Conservation (phyloP, 176 grass and related monocot genomes). For the Miscanthus lutarioriparius region DNA sequence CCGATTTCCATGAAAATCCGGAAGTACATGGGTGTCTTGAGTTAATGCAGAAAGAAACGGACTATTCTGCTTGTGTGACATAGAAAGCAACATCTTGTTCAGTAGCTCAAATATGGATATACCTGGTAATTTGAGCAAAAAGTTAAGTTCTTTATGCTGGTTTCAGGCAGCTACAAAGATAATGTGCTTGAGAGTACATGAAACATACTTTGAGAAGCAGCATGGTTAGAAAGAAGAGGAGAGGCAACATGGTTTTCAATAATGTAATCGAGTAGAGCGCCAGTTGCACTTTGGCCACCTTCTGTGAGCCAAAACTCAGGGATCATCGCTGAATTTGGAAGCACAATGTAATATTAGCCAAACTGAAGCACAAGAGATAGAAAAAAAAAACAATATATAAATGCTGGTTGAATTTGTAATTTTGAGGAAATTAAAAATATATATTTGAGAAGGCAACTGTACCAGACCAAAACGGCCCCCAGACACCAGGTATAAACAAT, state of each 20-base stretch:
- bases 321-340: conserved; percentile 69
- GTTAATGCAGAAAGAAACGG: conserved; percentile 84
- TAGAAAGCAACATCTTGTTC: conserved; percentile 81
- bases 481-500: conserved; percentile 86
- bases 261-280: conserved; percentile 83
- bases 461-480: conserved; percentile 99
- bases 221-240: conserved; percentile 75
- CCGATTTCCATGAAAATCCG: conserved; percentile 96
- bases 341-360: conserved; percentile 17
- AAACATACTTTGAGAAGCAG: conserved; percentile 78
- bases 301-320: conserved; percentile 92
- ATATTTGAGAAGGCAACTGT: conserved; percentile 20
- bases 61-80: conserved; percentile 59
- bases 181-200: conserved; percentile 20
- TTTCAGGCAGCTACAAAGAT: neutral
- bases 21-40: conserved; percentile 84
- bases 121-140: conserved; percentile 53
- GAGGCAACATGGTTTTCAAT: conserved; percentile 69
- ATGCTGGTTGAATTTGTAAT: conserved; percentile 4
- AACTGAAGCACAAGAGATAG: neutral
- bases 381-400: conserved; percentile 27
- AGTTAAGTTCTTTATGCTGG: neutral
- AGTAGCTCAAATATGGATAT: conserved; percentile 82
- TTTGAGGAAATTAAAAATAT: too few species aligned
- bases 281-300: conserved; percentile 97